These are phyloP conservation scores for Penicillium sp. DNA, from an alignment of 2,329 filamentous ascomycete species.

Conservation along the genomic window DNA sequence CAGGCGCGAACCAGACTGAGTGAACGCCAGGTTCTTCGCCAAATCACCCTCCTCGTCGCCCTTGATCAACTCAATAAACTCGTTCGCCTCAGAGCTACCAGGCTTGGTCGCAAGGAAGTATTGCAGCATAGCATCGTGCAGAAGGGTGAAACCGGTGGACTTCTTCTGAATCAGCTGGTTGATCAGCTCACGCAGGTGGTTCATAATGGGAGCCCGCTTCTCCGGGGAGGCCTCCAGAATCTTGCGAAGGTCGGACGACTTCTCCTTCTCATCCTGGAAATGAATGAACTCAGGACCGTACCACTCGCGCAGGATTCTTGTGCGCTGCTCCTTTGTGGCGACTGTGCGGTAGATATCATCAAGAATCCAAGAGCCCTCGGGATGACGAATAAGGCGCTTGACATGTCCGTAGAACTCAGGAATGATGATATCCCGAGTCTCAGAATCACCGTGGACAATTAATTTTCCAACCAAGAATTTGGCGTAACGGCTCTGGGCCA, in stretches of 20 bases:
- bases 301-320: slow-evolving; percentile 85
- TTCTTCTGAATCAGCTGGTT: slow-evolving; percentile 95
- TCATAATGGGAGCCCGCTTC: slow-evolving; percentile 85
- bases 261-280: slow-evolving; percentile 60
- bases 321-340: slow-evolving; percentile 83
- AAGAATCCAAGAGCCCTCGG: slow-evolving; percentile 95
- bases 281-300: slow-evolving; percentile 92
- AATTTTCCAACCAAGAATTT: slow-evolving; percentile 97
- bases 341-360: slow-evolving; percentile 94
- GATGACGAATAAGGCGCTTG: slow-evolving; percentile 89
- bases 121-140: slow-evolving; percentile 97
- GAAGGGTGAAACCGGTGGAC: slow-evolving; percentile 92
- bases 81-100: slow-evolving; percentile 76
- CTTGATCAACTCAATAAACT: slow-evolving; percentile 88
- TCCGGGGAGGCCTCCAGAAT: slow-evolving; percentile 77
- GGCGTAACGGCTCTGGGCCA: slow-evolving; percentile 94
- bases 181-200: slow-evolving; percentile 79
- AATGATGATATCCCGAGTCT: slow-evolving; percentile 84
- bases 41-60: slow-evolving; percentile 88
- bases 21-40: slow-evolving; percentile 94
- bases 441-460: slow-evolving; percentile 83
- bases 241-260: slow-evolving; percentile 63
- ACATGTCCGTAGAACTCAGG: slow-evolving; percentile 95
- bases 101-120: slow-evolving; percentile 81
- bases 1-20: slow-evolving; percentile 78